Evolutionary conservation across 139 green algal species (phyloP), one percentile per base, ranked within the genome.

Genomic region (Chlorella sorokiniana): DNA sequence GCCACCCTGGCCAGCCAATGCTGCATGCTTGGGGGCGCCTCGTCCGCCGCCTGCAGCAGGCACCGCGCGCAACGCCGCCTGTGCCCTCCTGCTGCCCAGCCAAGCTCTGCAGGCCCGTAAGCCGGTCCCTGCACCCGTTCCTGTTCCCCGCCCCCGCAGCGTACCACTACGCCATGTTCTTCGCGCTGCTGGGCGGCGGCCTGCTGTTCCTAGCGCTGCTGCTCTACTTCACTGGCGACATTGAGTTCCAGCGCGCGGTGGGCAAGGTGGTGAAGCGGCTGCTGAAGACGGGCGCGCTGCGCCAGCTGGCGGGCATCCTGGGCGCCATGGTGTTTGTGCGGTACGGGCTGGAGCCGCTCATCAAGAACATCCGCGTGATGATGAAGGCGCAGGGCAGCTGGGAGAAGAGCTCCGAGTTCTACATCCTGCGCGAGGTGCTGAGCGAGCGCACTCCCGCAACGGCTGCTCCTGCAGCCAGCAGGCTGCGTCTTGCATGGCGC

Each of bases 401-500:
- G 85, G 89, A 91, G 73, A 88, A 91, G 80, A 90, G 84, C 8
- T 82, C 73, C 37, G 90, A 93, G 84, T 93, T 90, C 42, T 94
- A 94, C 76, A 89, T 95, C 54, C 69, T 94, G 79, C 81, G 87
- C 10, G 91, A 95, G 89, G 90, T 93, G 33, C n/a, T n/a, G n/a
- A n/a, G n/a, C n/a, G n/a, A n/a, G n/a, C n/a, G n/a, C n/a, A n/a
- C n/a, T n/a, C n/a, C n/a, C n/a, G n/a, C n/a, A n/a, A n/a, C n/a
- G n/a, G n/a, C n/a, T 16, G 52, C 22, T 61, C 25, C 5, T 61
- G 52, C 25, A 9, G 52, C 22, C 22, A 23, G 52, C 52, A n/a
- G 52, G 5, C 22, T 10, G 3, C 3, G 52, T 20, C 9, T 20
- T 16, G 52, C 22, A 23, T 16, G 52, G 22, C 25, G 52, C 22